phyloP scores from a whole-genome alignment of 192 early-diverging fungal genomes.

The Thamnidium elegans region DNA sequence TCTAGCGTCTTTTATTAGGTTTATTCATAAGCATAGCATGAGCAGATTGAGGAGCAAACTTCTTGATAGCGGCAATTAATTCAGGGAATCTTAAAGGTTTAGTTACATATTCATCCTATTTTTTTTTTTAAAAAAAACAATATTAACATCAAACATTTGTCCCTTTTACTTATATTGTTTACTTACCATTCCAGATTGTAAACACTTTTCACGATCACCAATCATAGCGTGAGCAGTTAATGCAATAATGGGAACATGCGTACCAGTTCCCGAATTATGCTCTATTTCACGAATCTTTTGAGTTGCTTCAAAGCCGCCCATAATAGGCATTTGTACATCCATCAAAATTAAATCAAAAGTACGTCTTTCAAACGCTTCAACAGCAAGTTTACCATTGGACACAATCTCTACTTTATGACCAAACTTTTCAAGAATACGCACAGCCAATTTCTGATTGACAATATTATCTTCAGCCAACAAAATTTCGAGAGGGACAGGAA shows the following conservation, averaged over 20 bases:
- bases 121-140: not conserved
- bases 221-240: conserved; percentile 75
- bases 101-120: conserved; percentile 59
- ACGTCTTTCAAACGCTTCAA: conserved; percentile 57
- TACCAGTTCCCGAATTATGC: conserved; percentile 29
- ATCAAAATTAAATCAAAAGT: conserved; percentile 71
- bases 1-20: too few species aligned
- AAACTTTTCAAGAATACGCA: conserved; percentile 70
- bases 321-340: conserved; percentile 88
- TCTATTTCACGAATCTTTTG: conserved; percentile 74
- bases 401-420: conserved; percentile 76
- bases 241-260: conserved; percentile 56
- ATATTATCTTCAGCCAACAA: conserved; percentile 83
- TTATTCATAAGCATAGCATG: conserved; percentile 1
- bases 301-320: conserved; percentile 89
- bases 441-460: conserved; percentile 81
- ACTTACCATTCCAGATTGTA: conserved; percentile 64
- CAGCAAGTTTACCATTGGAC: conserved; percentile 75
- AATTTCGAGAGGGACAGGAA: conserved; percentile 54
- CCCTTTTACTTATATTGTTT: not conserved
- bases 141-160: not conserved
- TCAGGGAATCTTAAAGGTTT: conserved; percentile 48
- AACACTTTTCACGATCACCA: conserved; percentile 71
- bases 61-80: conserved; percentile 28
- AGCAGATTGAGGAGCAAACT: conserved; percentile 28